Percentiles rank a stretch among this genome's conserved stretches.
Evolutionary conservation across 2,329 filamentous ascomycete genomes (phyloP).

Genomic region (Phaeosphaeriaceae sp.): DNA sequence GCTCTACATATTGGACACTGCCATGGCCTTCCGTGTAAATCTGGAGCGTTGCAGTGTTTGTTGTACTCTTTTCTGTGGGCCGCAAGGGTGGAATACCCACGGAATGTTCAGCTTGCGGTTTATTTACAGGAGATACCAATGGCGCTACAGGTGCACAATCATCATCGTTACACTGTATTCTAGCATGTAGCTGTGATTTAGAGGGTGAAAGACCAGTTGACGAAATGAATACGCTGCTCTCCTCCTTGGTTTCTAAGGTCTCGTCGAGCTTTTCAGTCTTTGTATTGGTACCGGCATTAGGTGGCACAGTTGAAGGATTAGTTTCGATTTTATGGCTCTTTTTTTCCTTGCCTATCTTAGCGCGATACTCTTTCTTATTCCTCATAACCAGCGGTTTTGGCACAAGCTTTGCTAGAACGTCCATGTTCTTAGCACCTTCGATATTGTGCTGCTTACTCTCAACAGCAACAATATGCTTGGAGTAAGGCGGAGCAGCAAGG

Average conservation of each 20-base stretch:
- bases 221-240: not conserved
- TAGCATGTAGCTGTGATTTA: conserved; percentile 5
- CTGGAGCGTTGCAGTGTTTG: conserved; percentile 43
- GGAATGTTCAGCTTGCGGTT: not conserved
- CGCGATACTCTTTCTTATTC: conserved; percentile 80
- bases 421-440: conserved; percentile 79
- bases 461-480: conserved; percentile 85
- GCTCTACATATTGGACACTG: conserved; percentile 78
- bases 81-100: no score
- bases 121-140: not conserved
- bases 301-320: not conserved
- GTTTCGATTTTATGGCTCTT: conserved; percentile 45
- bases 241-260: not conserved
- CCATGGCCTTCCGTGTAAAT: conserved; percentile 67
- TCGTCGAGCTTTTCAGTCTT: not conserved
- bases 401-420: conserved; percentile 79
- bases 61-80: conserved; percentile 7
- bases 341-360: conserved; percentile 50
- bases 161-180: conserved; percentile 12
- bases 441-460: conserved; percentile 90
- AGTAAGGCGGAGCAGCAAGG: conserved; percentile 83
- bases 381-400: conserved; percentile 75
- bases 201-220: no score
- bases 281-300: not conserved
- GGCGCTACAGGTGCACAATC: conserved; percentile 7